Base-by-base conservation (phyloP, 2,329 filamentous ascomycete genomes). In the Aureobasidium leucospermi region DNA sequence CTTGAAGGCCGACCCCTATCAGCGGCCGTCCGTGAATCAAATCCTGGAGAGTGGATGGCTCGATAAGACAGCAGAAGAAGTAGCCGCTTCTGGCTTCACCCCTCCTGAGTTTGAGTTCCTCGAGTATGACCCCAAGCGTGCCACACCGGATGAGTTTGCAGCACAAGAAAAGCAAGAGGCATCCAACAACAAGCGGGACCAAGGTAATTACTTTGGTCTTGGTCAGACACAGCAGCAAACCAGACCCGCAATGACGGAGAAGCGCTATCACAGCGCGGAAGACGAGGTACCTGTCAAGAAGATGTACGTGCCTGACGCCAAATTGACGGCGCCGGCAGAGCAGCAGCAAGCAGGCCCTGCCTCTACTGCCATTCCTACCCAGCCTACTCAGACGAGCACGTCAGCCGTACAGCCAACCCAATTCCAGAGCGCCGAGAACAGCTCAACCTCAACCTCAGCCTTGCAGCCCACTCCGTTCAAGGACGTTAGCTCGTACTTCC, bases 11-110 rank as follows among this genome's bases (percentile, higher is more conserved):
- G 65, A 69, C 60, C 67, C 67, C 2, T 58, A 47, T n/a, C 43
- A 65, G 43, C 61, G 67, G 16, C 67, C 67, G 28, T 64, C 64
- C 10, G 67, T 65, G 6, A 39, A 55, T 8, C 63, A 62, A n/a
- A 65, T 68, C 43, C 51, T 68, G 32, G 49, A 62, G 16, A 42
- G 45, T 11, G 56, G 56, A 34, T 59, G 56, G 56, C 28, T 59
- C 6, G 56, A 59, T 46, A 59, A 49, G 56, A 45, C 28, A n/a
- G 45, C 43, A 10, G 56, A 46, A 29, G 56, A 51, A 32, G 36
- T 41, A 9, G 48, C 49, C 11, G 46, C 46, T 42, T 28, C 23
- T 7, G 56, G 56, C 6, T 59, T 59, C 43, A 43, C 31, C 8
- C 56, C 56, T 11, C 56, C 56, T 13, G 13, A 34, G 11, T 34